phyloP scores from a whole-genome alignment of 2,329 filamentous ascomycete species.

The Venturia oleaginea region DNA sequence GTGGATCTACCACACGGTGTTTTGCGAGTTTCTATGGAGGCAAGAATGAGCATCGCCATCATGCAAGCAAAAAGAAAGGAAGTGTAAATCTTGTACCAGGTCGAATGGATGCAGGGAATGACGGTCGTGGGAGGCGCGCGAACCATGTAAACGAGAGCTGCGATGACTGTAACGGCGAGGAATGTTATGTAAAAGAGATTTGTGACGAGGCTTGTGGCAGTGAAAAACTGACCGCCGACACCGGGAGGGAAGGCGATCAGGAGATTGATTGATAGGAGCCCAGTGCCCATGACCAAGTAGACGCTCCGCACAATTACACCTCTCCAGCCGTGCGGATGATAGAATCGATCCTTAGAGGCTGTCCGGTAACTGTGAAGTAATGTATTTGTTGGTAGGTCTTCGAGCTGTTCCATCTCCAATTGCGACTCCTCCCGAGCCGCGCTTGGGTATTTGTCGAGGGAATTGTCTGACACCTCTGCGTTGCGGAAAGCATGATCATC shows the following conservation, averaged over 20 bases:
- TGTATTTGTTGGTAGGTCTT: neutral
- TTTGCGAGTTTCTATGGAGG: neutral
- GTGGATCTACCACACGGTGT: neutral
- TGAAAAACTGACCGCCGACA: neutral
- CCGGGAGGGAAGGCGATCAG: neutral
- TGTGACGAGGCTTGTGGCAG: neutral
- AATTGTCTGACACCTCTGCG: neutral
- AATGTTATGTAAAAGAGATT: neutral
- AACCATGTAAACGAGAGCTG: neutral
- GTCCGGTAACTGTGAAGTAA: neutral
- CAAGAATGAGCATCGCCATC: neutral
- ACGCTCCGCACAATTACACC: neutral
- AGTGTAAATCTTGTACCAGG: slow-evolving; percentile 2
- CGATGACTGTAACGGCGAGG: neutral
- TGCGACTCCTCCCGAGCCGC: neutral
- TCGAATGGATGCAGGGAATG: slow-evolving; percentile 1
- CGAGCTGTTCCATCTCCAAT: neutral
- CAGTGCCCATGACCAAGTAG: neutral
- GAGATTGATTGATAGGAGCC: neutral
- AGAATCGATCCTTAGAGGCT: neutral
- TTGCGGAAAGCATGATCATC: neutral
- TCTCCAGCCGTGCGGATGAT: neutral
- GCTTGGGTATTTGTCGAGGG: neutral
- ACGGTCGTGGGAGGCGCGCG: neutral
- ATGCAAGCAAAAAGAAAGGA: neutral